phyloP scores from a whole-genome alignment of 2,329 filamentous ascomycete species.

The Colletotrichum lindemuthianum region DNA sequence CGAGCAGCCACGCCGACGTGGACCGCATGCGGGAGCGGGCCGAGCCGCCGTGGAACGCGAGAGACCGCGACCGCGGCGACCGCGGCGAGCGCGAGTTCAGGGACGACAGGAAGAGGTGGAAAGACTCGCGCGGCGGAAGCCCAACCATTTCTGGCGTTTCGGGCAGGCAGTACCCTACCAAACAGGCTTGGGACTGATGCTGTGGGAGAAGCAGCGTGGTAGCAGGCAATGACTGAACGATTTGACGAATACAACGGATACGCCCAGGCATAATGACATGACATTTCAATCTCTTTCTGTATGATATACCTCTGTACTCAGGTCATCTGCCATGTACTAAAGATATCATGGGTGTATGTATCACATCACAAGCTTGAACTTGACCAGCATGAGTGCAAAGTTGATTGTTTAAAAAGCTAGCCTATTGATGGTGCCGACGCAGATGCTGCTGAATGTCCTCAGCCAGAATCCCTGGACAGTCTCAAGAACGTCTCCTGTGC shows the following conservation, averaged over 20 bases:
- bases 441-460: no score
- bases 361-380: no score
- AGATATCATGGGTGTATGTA: no score
- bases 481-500: no score
- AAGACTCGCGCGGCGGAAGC: conserved; percentile 25
- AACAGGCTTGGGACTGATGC: conserved; percentile 32
- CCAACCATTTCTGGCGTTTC: conserved; percentile 35
- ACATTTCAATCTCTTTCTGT: no score
- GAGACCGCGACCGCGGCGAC: not conserved
- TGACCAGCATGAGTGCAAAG: no score
- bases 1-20: conserved; percentile 61
- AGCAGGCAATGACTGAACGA: conserved; percentile 18
- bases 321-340: no score
- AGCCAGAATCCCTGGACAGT: no score
- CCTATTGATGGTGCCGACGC: no score
- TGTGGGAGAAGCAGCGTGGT: not conserved
- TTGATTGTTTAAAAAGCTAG: no score
- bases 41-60: conserved; percentile 28
- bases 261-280: no score
- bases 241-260: not conserved
- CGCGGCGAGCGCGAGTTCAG: conserved; percentile 33
- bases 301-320: no score
- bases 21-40: conserved; percentile 46
- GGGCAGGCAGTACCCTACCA: conserved; percentile 35
- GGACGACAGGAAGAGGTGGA: conserved; percentile 36